phyloP scores from a whole-genome alignment of 1,139 yeast genomes.

The Debaryomyces singareniensis region DNA sequence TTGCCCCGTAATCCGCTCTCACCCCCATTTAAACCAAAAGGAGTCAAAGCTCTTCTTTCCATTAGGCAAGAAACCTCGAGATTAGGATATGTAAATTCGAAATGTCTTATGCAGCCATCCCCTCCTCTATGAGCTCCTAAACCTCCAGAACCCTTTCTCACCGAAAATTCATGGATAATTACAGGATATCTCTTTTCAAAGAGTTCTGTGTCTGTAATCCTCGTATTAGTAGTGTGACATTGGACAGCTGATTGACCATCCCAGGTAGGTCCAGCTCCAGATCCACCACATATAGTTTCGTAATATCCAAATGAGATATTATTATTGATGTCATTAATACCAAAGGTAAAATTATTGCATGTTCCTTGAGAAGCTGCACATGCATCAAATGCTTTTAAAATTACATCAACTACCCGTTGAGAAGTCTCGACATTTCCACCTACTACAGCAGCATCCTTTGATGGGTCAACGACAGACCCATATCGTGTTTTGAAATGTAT shows the following conservation, averaged over 20 bases:
- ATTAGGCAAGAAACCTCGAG: slow-evolving; percentile 40
- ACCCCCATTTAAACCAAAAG: slow-evolving; percentile 42
- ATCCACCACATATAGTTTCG: slow-evolving; percentile 46
- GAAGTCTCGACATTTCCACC: slow-evolving; percentile 90
- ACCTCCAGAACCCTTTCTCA: slow-evolving; percentile 38
- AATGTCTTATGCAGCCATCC: slow-evolving; percentile 40
- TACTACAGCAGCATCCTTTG: slow-evolving; percentile 75
- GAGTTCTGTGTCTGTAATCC: slow-evolving; percentile 43
- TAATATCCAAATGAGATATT: slow-evolving; percentile 40
- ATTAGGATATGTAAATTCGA: slow-evolving; percentile 34
- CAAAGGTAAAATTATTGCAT: slow-evolving; percentile 45
- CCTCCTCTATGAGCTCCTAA: slow-evolving; percentile 37
- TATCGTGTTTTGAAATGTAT: slow-evolving; percentile 60
- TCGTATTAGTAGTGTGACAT: slow-evolving; percentile 43
- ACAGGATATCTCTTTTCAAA: slow-evolving; percentile 45
- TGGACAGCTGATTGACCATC: slow-evolving; percentile 43
- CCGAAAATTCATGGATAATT: slow-evolving; percentile 33
- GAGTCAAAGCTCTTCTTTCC: slow-evolving; percentile 41
- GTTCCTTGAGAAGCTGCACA: slow-evolving; percentile 56
- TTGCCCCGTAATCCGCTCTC: slow-evolving; percentile 32
- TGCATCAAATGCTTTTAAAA: slow-evolving; percentile 67
- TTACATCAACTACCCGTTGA: slow-evolving; percentile 75
- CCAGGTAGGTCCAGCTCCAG: slow-evolving; percentile 47
- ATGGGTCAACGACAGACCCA: slow-evolving; percentile 64
- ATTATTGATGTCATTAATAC: slow-evolving; percentile 31